A percentile compares a stretch with the other conserved stretches of the same genome.
These are phyloP conservation scores for Cystobasidium sp. DNA, from an alignment of 1,284 basidiomycete genomes.

Conservation along the genomic window DNA sequence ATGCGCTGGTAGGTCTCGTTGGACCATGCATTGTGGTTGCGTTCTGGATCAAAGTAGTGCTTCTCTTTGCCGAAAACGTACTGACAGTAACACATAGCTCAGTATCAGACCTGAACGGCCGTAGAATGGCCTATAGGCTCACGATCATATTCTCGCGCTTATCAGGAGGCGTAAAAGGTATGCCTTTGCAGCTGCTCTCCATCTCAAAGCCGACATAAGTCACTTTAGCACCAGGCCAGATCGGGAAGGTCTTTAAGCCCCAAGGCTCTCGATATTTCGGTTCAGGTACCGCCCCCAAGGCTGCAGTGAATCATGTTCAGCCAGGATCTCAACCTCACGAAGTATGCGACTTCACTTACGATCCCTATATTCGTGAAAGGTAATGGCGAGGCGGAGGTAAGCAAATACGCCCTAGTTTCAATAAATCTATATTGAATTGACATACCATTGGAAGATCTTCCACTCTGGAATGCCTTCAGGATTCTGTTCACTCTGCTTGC, in stretches of 20 bases:
- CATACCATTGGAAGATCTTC: conserved; percentile 25
- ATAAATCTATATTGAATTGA: not conserved
- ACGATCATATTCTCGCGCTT: conserved; percentile 29
- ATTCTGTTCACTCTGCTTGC: conserved; percentile 11
- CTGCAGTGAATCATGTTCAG: not conserved
- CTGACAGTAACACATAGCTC: not conserved
- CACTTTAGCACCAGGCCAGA: conserved; percentile 12
- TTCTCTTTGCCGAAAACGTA: conserved; percentile 34
- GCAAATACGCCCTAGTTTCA: not conserved
- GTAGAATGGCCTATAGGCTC: not conserved
- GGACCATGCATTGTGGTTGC: conserved; percentile 17
- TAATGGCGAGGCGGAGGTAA: not conserved
- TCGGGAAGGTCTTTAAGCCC: conserved; percentile 24
- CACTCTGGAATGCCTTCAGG: conserved; percentile 21
- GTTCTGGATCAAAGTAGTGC: conserved; percentile 24
- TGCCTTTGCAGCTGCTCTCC: conserved; percentile 20
- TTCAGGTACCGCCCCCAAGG: conserved; percentile 8
- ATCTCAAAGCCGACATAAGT: conserved; percentile 28
- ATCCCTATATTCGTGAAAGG: not conserved
- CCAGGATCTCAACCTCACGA: too few species aligned
- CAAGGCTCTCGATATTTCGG: conserved; percentile 24
- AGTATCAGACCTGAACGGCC: too few species aligned
- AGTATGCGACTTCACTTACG: not conserved
- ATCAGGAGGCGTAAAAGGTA: conserved; percentile 9
- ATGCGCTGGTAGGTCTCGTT: conserved; percentile 19